phyloP scores from a whole-genome alignment of 768 basidiomycete genomes.

The Hericium coralloides region DNA sequence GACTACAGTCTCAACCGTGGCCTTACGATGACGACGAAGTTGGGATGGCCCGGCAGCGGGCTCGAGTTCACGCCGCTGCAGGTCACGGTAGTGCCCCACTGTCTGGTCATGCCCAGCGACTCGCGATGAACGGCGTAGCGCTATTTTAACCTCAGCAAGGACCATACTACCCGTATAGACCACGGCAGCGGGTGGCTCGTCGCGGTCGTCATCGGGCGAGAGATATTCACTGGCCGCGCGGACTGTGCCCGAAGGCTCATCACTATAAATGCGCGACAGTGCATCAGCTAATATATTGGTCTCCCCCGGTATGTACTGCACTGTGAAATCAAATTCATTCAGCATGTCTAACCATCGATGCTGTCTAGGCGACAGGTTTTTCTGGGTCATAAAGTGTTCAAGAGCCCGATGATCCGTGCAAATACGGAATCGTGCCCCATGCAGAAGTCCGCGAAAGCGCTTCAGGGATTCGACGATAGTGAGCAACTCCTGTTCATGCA shows the following conservation, averaged over 20 bases:
- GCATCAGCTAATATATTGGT: slow-evolving; percentile 21
- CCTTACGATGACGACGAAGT: too few species aligned
- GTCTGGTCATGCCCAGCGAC: neutral
- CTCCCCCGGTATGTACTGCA: slow-evolving; percentile 22
- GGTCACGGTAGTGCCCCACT: neutral
- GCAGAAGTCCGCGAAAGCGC: slow-evolving; percentile 19
- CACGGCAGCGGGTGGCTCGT: too few species aligned
- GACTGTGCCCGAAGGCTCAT: slow-evolving; percentile 15
- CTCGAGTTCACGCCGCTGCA: neutral
- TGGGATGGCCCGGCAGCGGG: too few species aligned
- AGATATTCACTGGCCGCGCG: slow-evolving; percentile 17
- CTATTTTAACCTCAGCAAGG: neutral
- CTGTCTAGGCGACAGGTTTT: slow-evolving; percentile 19
- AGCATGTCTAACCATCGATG: slow-evolving; percentile 21
- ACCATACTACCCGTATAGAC: too few species aligned
- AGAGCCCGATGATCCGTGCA: slow-evolving; percentile 24
- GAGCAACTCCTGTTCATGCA: too few species aligned
- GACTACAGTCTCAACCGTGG: too few species aligned
- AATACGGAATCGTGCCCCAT: slow-evolving; percentile 16
- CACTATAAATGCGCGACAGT: slow-evolving; percentile 16
- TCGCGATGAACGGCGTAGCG: neutral
- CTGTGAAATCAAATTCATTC: slow-evolving; percentile 22
- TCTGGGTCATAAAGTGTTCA: slow-evolving; percentile 15
- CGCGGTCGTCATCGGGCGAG: slow-evolving; percentile 3
- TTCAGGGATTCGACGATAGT: slow-evolving; percentile 29